A percentile compares a stretch with the other conserved stretches of the same genome.
Evolutionary conservation across 2,329 filamentous ascomycete genomes (phyloP).

Genomic region (Pyrenophora tritici-repentis): DNA sequence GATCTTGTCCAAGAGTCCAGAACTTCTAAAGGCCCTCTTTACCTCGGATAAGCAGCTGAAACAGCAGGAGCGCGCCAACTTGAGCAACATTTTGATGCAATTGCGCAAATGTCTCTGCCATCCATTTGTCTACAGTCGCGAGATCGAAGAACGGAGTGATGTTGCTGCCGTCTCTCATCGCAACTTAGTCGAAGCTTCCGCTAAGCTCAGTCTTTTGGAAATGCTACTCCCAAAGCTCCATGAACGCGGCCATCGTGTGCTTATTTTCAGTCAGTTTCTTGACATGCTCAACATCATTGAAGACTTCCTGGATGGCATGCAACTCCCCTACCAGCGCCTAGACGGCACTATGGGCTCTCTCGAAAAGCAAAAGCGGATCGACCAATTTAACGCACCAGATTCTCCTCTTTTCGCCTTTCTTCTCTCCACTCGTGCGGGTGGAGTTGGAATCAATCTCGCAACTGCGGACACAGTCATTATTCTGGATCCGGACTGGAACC

Average conservation of each 20-base stretch:
- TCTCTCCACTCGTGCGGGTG: constrained; percentile 89
- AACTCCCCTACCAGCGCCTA: constrained; percentile 75
- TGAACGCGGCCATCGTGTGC: constrained; percentile 82
- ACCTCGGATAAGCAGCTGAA: constrained; percentile 65
- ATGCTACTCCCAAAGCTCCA: constrained; percentile 85
- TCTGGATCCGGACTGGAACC: constrained; percentile 95
- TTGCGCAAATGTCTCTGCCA: constrained; percentile 93
- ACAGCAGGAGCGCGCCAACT: constrained; percentile 72
- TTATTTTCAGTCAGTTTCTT: constrained; percentile 96
- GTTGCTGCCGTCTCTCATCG: constrained; percentile 67
- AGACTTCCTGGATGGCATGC: constrained; percentile 82
- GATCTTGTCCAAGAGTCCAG: constrained; percentile 87
- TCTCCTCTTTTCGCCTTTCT: constrained; percentile 88
- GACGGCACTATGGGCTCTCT: constrained; percentile 82
- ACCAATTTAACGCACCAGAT: constrained; percentile 85
- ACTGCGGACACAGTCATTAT: constrained; percentile 98
- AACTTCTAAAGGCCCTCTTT: constrained; percentile 87
- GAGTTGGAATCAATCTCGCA: constrained; percentile 95
- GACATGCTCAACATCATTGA: constrained; percentile 85
- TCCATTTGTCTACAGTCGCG: constrained; percentile 89
- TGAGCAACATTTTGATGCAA: constrained; percentile 96
- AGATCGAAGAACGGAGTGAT: constrained; percentile 81
- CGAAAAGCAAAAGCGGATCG: constrained; percentile 92
- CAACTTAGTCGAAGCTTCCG: constrained; percentile 88
- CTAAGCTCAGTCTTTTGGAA: constrained; percentile 83